Base-by-base conservation (phyloP, 75 land plant genomes). In the Selaginella moellendorffii region DNA sequence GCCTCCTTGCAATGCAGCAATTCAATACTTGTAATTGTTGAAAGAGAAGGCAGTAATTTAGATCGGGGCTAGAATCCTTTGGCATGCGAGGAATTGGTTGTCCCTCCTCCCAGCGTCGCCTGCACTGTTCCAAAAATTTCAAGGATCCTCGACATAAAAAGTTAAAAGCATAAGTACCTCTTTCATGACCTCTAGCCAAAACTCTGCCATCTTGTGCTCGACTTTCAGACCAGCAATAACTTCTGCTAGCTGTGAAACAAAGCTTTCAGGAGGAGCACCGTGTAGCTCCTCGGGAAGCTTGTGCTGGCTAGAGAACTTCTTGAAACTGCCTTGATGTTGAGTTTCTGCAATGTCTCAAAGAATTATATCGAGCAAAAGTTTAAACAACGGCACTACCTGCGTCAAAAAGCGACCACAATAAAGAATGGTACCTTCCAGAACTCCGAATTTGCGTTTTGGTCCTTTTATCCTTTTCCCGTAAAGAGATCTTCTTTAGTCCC, bases 11-110 rank as follows among this genome's bases (percentile, higher is more conserved):
- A 69, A 88, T 67, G 67, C 96, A 93, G 67, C 96, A 80, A 79
- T 93, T 93, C 46, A 93, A 79, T 29, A 82, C 83, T 65, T 93
- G 98, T 26, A 88, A 65, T 54, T 83, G 82, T 68, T 93, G 98
- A 62, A 82, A 79, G 21, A 93, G 64, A 24, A 88, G 87, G 52
- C 98, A 93, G 60, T 75, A 88, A 56, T 80, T 72, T 60, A 93
- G 69, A 64, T 93, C 87, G 51, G 98, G 98, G 60, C 61, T 72
- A 1, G 63, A 86, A 78, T 88, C 90, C 23, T 66, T 61, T 31
- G 96, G 87, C 53, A 88, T 76, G 29, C 74, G 76, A 30, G 98
- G 95, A 53, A 93, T 56, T 60, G 86, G 81, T 66, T 76, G 77
- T 26, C 76, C 90, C 65, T 81, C 84, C 28, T 61, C 71, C 98